Percentiles rank a stretch among this genome's conserved stretches.
Conservation (phyloP, 345 rosid species). For the Physaria fendleri region DNA sequence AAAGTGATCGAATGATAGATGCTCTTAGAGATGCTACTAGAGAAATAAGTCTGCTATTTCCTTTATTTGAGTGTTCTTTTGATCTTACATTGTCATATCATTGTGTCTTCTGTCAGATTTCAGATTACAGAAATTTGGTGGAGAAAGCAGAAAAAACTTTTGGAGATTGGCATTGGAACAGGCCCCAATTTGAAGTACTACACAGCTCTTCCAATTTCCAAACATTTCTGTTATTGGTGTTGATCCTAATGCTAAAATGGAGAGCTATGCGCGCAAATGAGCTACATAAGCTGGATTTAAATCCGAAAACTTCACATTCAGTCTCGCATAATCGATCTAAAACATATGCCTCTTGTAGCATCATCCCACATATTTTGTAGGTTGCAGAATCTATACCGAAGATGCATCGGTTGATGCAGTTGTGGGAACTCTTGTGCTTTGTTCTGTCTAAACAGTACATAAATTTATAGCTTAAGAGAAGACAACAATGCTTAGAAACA, state of each 20-base stretch:
- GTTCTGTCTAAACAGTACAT: conserved; percentile 42
- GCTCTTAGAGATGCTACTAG: conserved; percentile 62
- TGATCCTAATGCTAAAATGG: conserved; percentile 71
- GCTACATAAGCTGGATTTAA: conserved; percentile 58
- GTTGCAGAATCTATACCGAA: conserved; percentile 68
- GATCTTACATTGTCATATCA: too few relatives aligned
- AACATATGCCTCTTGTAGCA: not conserved
- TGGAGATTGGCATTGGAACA: conserved; percentile 79
- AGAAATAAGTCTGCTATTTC: conserved; percentile 38
- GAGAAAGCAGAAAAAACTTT: conserved; percentile 50
- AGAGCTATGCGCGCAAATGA: conserved; percentile 48
- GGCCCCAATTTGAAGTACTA: conserved; percentile 76
- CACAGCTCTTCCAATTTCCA: too few relatives aligned
- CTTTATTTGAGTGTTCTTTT: not conserved
- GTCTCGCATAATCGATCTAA: conserved; percentile 15
- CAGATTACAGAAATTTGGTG: conserved; percentile 40
- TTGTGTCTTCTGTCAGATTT: too few relatives aligned
- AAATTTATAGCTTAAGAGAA: not conserved
- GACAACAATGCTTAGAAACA: not conserved
- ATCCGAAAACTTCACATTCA: conserved; percentile 47
- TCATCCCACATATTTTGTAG: conserved; percentile 27
- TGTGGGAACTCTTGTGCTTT: conserved; percentile 65
- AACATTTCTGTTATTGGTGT: conserved; percentile 46
- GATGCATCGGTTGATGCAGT: conserved; percentile 68
- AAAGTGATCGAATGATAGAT: conserved; percentile 78